Evolutionary conservation across 257 asterid species (phyloP), one percentile per base, ranked within the genome.

Genomic region (Scutellaria barbata): DNA sequence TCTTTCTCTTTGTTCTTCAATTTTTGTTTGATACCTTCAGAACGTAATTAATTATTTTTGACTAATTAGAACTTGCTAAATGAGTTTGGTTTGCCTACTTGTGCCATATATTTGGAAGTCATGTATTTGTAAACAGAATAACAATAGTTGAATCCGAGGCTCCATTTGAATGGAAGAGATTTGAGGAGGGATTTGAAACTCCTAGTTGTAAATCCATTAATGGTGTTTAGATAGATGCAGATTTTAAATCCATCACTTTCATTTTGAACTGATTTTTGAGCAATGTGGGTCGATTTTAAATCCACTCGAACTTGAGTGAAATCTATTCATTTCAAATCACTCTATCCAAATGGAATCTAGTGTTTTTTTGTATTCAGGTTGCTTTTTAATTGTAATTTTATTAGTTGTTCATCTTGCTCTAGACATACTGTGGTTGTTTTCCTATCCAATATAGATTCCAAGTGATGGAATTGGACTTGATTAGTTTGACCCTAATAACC

Each of bases 71-170:
- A 68, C 22, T 58, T 46, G 8, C 40, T 25, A 10, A 50, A 67
- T 22, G 11, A 39, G 68, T 48, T 25, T 73, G 22, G 25, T 58
- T 68, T 45, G 43, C 71, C 68, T 39, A 18, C 41, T 22, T 60
- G 22, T 76, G 61, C 60, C 35, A 41, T 51, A 40, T 25, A 58
- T 37, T 52, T 42, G 43, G 18, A 39, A 51, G 56, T 52, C 39
- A 53, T 75, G 11, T 22, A 50, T 25, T 52, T 5, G 10, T 52
- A 16, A 16, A 45, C 16, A 17, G 58, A 65, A 53, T 43, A 30
- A 16, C 7, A 22, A 12, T 73, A 52, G 46, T 41, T 47, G 77
- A 54, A n/a, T 39, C 6, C 43, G 18, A 71, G 53, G n/a, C n/a
- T n/a, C n/a, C n/a, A n/a, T n/a, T n/a, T n/a, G n/a, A n/a, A n/a